Conservation (phyloP, 2,329 filamentous ascomycete species). For the Apiospora hydei region DNA sequence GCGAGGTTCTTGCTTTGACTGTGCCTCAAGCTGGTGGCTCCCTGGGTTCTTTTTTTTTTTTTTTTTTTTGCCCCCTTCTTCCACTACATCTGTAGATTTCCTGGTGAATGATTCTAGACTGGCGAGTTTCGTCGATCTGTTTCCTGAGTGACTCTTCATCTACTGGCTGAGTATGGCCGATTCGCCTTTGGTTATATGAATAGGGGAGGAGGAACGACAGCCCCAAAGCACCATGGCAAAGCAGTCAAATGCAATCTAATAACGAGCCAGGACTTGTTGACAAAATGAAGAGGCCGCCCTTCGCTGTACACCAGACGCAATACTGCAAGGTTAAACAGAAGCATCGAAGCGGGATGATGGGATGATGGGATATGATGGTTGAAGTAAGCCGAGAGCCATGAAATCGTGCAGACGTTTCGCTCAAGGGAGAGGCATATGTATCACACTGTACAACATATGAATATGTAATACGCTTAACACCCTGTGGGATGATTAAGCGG, state of each 20-base stretch:
- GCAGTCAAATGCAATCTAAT: too few species aligned
- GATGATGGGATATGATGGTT: background rate
- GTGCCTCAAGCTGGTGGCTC: background rate
- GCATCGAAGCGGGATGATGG: background rate
- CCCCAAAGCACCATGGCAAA: too few species aligned
- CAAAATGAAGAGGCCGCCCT: too few species aligned
- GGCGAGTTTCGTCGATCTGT: too few species aligned
- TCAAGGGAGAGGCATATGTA: background rate
- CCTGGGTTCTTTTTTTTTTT: too few species aligned
- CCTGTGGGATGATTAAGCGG: too few species aligned
- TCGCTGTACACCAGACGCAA: background rate
- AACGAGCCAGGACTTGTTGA: too few species aligned
- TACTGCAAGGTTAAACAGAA: background rate
- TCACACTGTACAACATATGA: background rate
- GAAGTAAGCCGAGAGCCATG: background rate
- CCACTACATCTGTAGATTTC: background rate
- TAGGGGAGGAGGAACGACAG: too few species aligned
- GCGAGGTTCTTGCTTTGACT: background rate
- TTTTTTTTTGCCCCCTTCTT: too few species aligned
- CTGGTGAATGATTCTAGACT: background rate
- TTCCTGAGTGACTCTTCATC: too few species aligned
- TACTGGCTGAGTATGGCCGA: too few species aligned
- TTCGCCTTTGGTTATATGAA: too few species aligned
- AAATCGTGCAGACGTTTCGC: background rate
- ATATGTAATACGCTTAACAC: background rate